A percentile compares a stretch with the other conserved stretches of the same genome.
These are phyloP conservation scores for Cerioporus squamosus DNA, from an alignment of 1,284 basidiomycete genomes.

Conservation along the genomic window DNA sequence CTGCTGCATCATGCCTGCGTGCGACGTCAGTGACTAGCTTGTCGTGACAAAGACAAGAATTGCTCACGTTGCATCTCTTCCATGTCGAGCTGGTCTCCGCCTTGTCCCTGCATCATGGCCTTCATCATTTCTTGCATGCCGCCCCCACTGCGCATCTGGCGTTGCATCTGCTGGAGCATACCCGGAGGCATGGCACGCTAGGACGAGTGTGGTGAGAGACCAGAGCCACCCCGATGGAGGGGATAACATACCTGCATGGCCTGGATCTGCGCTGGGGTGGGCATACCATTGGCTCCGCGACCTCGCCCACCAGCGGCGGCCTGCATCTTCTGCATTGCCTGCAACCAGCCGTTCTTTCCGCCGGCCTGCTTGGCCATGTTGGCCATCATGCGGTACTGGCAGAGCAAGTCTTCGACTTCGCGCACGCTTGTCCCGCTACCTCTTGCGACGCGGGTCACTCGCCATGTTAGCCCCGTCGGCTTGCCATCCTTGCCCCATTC, in stretches of 20 bases:
- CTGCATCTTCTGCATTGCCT: slow-evolving; percentile 91
- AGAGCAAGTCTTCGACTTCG: slow-evolving; percentile 95
- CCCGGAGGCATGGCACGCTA: slow-evolving; percentile 89
- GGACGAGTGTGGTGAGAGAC: not conserved
- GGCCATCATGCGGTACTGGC: slow-evolving; percentile 97
- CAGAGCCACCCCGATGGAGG: not conserved
- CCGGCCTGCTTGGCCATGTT: slow-evolving; percentile 98
- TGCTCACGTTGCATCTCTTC: slow-evolving; percentile 83
- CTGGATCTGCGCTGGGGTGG: slow-evolving; percentile 89
- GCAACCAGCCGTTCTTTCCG: slow-evolving; percentile 94
- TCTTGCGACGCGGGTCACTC: slow-evolving; percentile 87
- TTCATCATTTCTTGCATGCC: slow-evolving; percentile 98
- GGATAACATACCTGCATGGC: slow-evolving; percentile 77
- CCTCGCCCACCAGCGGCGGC: slow-evolving; percentile 83
- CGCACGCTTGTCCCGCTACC: slow-evolving; percentile 96
- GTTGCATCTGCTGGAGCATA: slow-evolving; percentile 84
- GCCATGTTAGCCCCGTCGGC: slow-evolving; percentile 82
- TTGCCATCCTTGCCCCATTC: slow-evolving; percentile 84
- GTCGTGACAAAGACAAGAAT: slow-evolving; percentile 7
- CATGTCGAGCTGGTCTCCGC: slow-evolving; percentile 82
- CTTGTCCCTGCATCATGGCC: slow-evolving; percentile 92
- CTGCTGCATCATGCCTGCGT: slow-evolving; percentile 80
- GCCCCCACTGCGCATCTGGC: slow-evolving; percentile 80
- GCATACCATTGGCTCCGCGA: slow-evolving; percentile 84
- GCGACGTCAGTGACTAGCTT: not conserved